A percentile compares a stretch with the other conserved stretches of the same genome.
Evolutionary conservation across 106 monocot genomes (phyloP).

Genomic region (Vanilla planifolia): DNA sequence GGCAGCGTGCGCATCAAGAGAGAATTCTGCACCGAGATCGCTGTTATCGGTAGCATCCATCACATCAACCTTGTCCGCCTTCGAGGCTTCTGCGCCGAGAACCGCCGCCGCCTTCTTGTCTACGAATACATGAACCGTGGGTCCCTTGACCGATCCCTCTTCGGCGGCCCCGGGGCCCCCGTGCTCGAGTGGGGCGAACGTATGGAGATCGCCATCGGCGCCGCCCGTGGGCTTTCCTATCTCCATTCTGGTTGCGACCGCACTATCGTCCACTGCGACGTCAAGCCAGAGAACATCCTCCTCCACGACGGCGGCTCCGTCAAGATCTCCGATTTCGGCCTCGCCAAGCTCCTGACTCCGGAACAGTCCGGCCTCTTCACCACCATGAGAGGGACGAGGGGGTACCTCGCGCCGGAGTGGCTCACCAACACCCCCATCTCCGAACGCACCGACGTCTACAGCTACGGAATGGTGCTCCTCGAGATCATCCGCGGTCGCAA

Average conservation of each 20-base stretch:
- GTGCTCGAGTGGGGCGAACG: constrained; percentile 76
- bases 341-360: constrained; percentile 71
- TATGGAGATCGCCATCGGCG: constrained; percentile 54
- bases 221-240: constrained; percentile 83
- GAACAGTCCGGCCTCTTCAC: constrained; percentile 74
- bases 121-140: constrained; percentile 96
- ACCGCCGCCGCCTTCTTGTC: constrained; percentile 55
- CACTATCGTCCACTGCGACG: constrained; percentile 82
- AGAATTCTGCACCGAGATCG: constrained; percentile 92
- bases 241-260: constrained; percentile 66
- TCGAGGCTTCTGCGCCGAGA: constrained; percentile 82
- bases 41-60: constrained; percentile 87
- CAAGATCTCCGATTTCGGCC: constrained; percentile 85
- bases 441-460: constrained; percentile 86
- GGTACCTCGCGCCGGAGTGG: constrained; percentile 93
- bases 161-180: constrained; percentile 41
- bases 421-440: constrained; percentile 78
- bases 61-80: constrained; percentile 92
- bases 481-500: constrained; percentile 68
- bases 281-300: constrained; percentile 93
- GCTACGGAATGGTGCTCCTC: constrained; percentile 89
- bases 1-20: constrained; percentile 55
- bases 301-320: constrained; percentile 46
- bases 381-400: constrained; percentile 79
- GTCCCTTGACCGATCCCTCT: constrained; percentile 74